These are phyloP conservation scores for Microbotryum intermedium DNA, from an alignment of 1,284 basidiomycete species.

Conservation along the genomic window DNA sequence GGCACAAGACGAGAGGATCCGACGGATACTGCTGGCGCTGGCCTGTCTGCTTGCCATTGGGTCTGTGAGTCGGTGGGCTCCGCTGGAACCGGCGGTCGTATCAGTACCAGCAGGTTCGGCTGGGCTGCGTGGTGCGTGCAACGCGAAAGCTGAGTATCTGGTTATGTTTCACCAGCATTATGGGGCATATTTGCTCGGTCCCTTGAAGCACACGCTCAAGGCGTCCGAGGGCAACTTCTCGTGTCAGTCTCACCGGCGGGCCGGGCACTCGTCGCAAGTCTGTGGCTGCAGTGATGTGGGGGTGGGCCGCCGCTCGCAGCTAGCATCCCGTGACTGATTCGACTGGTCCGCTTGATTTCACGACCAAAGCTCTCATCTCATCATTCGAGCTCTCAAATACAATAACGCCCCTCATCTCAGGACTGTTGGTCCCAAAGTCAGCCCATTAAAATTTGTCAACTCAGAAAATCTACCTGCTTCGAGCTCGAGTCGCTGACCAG, in stretches of 20 bases:
- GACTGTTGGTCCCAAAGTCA: constrained; percentile 12
- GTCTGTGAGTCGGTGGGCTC: too few species aligned
- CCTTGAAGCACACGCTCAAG: constrained; percentile 13
- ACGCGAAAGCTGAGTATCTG: too few species aligned
- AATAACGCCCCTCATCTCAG: constrained; percentile 16
- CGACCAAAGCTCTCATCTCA: constrained; percentile 8
- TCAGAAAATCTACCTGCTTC: too few species aligned
- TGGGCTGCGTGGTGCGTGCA: too few species aligned
- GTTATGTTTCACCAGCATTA: constrained; percentile 2
- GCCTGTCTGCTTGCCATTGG: too few species aligned
- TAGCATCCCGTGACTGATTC: not conserved
- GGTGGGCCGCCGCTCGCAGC: too few species aligned
- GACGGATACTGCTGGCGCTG: too few species aligned
- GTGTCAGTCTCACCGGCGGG: not conserved
- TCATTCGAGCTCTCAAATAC: constrained; percentile 22
- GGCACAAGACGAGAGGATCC: too few species aligned
- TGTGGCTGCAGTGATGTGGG: too few species aligned
- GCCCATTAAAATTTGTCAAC: not conserved
- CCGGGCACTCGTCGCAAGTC: not conserved
- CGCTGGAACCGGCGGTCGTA: too few species aligned
- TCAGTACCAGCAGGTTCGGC: too few species aligned
- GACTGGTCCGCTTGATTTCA: not conserved
- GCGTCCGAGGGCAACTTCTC: constrained; percentile 13
- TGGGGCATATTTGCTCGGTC: constrained; percentile 15
- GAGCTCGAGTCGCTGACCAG: not conserved